A percentile compares a stretch with the other conserved stretches of the same genome.
Evolutionary conservation across 805 yeast species (phyloP).

Genomic region (Teunomyces gatunensis): DNA sequence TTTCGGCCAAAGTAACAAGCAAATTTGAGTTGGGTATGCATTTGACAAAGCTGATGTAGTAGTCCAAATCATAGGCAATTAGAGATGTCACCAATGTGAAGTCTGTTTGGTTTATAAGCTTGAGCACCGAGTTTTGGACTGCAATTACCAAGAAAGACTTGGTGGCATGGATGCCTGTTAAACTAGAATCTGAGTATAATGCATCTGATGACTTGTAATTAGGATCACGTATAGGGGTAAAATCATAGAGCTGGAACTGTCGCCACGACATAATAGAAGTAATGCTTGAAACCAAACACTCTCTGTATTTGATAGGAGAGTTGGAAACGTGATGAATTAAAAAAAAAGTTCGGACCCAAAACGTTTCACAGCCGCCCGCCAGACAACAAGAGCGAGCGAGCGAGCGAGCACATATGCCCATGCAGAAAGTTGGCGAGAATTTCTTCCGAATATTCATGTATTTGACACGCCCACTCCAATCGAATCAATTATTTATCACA

Average conservation of each 20-base stretch:
- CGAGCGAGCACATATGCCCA: background rate
- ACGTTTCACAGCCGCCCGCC: background rate
- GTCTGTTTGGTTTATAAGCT: constrained; percentile 48
- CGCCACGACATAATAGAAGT: constrained; percentile 48
- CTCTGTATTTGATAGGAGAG: too few species aligned
- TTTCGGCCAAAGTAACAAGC: constrained; percentile 71
- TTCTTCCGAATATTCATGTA: background rate
- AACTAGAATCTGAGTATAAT: constrained; percentile 74
- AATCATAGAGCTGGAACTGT: constrained; percentile 84
- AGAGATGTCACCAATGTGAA: constrained; percentile 51
- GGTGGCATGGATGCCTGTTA: constrained; percentile 63
- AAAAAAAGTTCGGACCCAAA: background rate
- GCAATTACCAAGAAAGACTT: constrained; percentile 59
- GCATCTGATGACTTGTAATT: constrained; percentile 57
- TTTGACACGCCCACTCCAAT: background rate
- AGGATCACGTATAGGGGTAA: constrained; percentile 84
- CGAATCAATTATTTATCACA: background rate
- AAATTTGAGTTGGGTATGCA: constrained; percentile 48
- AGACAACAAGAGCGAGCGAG: background rate
- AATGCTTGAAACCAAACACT: too few species aligned
- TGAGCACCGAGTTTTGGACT: constrained; percentile 49
- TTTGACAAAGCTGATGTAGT: constrained; percentile 58
- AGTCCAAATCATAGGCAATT: constrained; percentile 62
- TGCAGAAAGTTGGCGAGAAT: background rate
- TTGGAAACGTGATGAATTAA: background rate